Base-by-base conservation (phyloP, 306 rosid species). In the Lathyrus sativus region DNA sequence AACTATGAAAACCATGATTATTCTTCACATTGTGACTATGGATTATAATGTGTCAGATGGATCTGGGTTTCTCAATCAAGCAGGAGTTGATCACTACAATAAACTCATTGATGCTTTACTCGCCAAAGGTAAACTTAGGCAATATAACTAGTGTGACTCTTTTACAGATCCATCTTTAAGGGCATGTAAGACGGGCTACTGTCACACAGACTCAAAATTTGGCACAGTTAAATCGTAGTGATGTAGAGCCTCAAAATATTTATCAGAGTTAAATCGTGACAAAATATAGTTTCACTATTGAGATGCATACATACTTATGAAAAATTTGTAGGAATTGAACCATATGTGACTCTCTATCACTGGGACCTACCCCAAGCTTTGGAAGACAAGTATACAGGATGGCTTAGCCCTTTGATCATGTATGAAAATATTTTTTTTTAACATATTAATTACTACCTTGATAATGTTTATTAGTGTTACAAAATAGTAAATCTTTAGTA, bases 301-400 rank as follows among this genome's bases (percentile, higher is more conserved):
- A 64, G 46, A 22, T 43, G 35, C 61, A 65, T 37, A 2, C 2
- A 38, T 19, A 2, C 10, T 17, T 60, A 9, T 60, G 29, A 60
- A 15, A 8, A 29, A 45, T 68, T 31, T 69, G 67, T 51, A 92
- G 96, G 93, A 65, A 84, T 88, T 59, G 83, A 85, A 78, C 98
- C 97, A 0, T 93, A 93, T 58, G 97, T 90, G 70, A 93, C 98
- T 64, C 77, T 93, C 38, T 93, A 88, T 58, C 98, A 93, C 17
- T 93, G 97, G 98, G 98, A 93, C 73, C 85, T 90, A 64, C 98
- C 98, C 48, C 97, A 93, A 84, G 86, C 87, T 17, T 74, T 90
- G 65, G 95, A 83, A 70, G 91, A 90, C 90, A 85, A 54, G 80
- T 93, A 93, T 70, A 76, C 38, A 0, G 98, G 97, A 71, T 93